phyloP scores from a whole-genome alignment of 495 filamentous ascomycete genomes.

The Neurospora discreta region DNA sequence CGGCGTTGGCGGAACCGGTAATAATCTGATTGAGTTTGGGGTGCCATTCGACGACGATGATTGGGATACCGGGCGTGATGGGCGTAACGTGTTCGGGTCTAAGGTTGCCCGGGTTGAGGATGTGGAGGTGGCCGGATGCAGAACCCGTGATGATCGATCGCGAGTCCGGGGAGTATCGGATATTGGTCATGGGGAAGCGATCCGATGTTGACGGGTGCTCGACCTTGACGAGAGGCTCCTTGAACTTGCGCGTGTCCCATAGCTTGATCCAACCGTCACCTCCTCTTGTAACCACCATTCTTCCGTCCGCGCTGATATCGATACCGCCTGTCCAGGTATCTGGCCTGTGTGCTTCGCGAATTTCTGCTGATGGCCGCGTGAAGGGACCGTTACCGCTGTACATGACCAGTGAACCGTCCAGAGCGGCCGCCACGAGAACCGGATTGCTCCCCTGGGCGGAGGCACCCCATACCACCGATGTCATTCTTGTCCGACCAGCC shows the following conservation, averaged over 20 bases:
- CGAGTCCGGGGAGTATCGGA: slow-evolving; percentile 75
- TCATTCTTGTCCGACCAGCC: slow-evolving; percentile 88
- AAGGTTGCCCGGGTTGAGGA: slow-evolving; percentile 84
- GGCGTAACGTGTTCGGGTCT: slow-evolving; percentile 71
- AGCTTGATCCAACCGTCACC: slow-evolving; percentile 76
- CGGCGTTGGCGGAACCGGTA: slow-evolving; percentile 81
- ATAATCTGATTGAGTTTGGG: slow-evolving; percentile 91
- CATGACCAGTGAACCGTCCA: slow-evolving; percentile 88
- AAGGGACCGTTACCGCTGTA: slow-evolving; percentile 84
- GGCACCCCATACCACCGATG: slow-evolving; percentile 79
- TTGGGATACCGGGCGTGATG: slow-evolving; percentile 68
- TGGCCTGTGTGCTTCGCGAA: slow-evolving; percentile 68
- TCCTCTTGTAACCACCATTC: slow-evolving; percentile 78
- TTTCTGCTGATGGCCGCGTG: slow-evolving; percentile 73
- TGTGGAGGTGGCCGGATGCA: slow-evolving; percentile 73
- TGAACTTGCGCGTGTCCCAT: slow-evolving; percentile 97
- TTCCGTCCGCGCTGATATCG: slow-evolving; percentile 84
- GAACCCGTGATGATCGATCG: slow-evolving; percentile 84
- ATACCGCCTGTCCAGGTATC: slow-evolving; percentile 89
- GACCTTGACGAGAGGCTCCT: slow-evolving; percentile 68
- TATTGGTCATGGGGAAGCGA: slow-evolving; percentile 73
- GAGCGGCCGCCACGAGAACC: slow-evolving; percentile 72
- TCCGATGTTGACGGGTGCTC: slow-evolving; percentile 70
- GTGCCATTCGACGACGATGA: slow-evolving; percentile 86
- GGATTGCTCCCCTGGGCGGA: slow-evolving; percentile 63